These are phyloP conservation scores for Dendrocalamus sinicus DNA, from an alignment of 176 grass and related monocot genomes.

Conservation along the genomic window DNA sequence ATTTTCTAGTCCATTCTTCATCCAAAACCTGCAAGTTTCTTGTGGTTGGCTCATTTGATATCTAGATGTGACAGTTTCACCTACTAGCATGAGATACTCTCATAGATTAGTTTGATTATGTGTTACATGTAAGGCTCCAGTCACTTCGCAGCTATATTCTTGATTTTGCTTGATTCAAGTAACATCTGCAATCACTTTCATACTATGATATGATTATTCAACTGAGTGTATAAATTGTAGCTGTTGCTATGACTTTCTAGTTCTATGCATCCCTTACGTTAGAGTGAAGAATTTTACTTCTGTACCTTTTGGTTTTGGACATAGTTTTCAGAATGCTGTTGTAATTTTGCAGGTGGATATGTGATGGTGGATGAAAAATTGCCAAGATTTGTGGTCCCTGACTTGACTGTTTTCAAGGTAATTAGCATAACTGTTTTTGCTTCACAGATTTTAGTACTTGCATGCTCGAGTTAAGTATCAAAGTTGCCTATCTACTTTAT, in stretches of 20 bases:
- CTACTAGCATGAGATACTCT: background rate
- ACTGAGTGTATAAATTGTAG: background rate
- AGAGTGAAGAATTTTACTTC: background rate
- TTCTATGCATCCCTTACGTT: background rate
- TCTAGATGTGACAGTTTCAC: constrained; percentile 3
- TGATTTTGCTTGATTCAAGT: constrained; percentile 5
- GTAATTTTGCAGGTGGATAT: constrained; percentile 74
- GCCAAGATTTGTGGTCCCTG: constrained; percentile 83
- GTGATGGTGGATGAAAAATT: constrained; percentile 93
- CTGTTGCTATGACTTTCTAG: background rate
- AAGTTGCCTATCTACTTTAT: background rate
- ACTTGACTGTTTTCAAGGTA: constrained; percentile 95
- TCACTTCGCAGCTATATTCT: background rate
- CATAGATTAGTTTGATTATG: background rate
- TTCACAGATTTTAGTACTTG: background rate
- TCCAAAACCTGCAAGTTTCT: background rate
- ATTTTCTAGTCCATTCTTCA: background rate
- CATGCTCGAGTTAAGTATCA: background rate
- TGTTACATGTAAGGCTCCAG: background rate
- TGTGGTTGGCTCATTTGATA: background rate
- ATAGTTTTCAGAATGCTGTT: constrained; percentile 20
- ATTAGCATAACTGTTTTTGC: background rate
- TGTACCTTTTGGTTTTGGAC: background rate
- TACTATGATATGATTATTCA: constrained; percentile 27
- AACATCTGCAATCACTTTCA: background rate